phyloP scores from a whole-genome alignment of 805 yeast species.

The Ogataea methylovora region DNA sequence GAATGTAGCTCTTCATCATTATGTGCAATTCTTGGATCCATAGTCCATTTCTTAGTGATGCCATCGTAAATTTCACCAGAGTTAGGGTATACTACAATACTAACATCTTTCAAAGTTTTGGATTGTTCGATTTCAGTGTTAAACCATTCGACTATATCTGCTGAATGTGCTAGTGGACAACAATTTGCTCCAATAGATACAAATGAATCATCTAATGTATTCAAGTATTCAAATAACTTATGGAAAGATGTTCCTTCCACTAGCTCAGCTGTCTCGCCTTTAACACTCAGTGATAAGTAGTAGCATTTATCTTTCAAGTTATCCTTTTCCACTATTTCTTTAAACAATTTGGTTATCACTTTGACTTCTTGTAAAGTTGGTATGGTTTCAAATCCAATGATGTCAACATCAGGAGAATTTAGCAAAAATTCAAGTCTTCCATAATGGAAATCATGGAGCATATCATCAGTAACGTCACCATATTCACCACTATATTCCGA shows the following conservation, averaged over 20 bases:
- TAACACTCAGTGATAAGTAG: conserved; percentile 32
- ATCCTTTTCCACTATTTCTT: conserved; percentile 10
- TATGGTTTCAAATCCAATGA: conserved; percentile 65
- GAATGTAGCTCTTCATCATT: conserved; percentile 14
- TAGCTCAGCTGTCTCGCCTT: conserved; percentile 24
- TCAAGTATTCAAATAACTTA: conserved; percentile 21
- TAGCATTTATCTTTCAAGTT: conserved; percentile 8
- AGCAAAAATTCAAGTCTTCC: conserved; percentile 35
- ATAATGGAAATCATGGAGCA: conserved; percentile 42
- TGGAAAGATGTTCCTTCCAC: conserved; percentile 45
- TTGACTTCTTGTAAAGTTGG: conserved; percentile 54
- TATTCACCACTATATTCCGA: conserved; percentile 72
- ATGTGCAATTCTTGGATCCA: conserved; percentile 13
- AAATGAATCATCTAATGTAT: conserved; percentile 1
- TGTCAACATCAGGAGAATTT: conserved; percentile 37
- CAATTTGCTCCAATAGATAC: conserved; percentile 66
- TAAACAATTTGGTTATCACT: conserved; percentile 37
- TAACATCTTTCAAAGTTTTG: conserved; percentile 14
- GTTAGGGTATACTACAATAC: conserved; percentile 63
- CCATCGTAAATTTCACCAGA: conserved; percentile 63
- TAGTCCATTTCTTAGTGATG: conserved; percentile 32
- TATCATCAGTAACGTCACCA: conserved; percentile 28
- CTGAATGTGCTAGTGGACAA: conserved; percentile 37
- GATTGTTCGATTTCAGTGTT: conserved; percentile 6
- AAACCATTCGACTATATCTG: conserved; percentile 28